Percentiles rank a stretch among this genome's conserved stretches.
These are phyloP conservation scores for Rhodotorula kratochvilovae DNA, from an alignment of 768 basidiomycete species.

Conservation along the genomic window DNA sequence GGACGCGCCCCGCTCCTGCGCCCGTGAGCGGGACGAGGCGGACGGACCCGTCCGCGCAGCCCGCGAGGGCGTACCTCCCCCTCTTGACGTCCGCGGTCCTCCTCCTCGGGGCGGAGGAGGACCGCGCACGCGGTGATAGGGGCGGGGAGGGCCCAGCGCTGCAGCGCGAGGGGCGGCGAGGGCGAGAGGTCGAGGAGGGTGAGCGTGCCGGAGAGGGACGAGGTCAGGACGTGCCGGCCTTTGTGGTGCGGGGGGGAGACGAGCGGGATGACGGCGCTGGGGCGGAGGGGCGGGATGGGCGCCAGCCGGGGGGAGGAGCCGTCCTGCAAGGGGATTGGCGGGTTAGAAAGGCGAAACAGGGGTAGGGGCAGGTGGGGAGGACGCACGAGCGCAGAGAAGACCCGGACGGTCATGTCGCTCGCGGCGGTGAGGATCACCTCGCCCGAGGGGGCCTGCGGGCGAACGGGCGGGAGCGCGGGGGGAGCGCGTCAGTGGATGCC, in stretches of 20 bases:
- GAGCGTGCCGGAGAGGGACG: slow-evolving; percentile 64
- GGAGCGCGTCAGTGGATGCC: too few species aligned
- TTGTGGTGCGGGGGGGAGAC: slow-evolving; percentile 46
- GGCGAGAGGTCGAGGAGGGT: slow-evolving; percentile 68
- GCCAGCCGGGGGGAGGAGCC: slow-evolving; percentile 59
- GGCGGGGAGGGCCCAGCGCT: not conserved
- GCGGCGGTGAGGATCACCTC: slow-evolving; percentile 67
- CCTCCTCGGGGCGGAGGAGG: not conserved
- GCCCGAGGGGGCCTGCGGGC: slow-evolving; percentile 63
- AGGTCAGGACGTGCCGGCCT: slow-evolving; percentile 66
- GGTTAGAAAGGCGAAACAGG: not conserved
- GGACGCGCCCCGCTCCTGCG: not conserved
- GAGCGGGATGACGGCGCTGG: slow-evolving; percentile 64
- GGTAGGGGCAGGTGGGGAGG: too few species aligned
- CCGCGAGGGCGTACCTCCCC: slow-evolving; percentile 12
- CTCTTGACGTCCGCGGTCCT: slow-evolving; percentile 1
- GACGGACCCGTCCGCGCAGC: slow-evolving; percentile 11
- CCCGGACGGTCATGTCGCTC: slow-evolving; percentile 62
- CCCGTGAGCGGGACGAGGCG: not conserved
- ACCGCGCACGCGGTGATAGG: slow-evolving; percentile 15
- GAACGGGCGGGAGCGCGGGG: too few species aligned
- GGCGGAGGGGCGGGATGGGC: slow-evolving; percentile 61
- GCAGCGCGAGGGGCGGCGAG: slow-evolving; percentile 53
- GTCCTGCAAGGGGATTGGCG: slow-evolving; percentile 43
- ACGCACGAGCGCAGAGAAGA: slow-evolving; percentile 58